Evolutionary conservation across 345 rosid genomes (phyloP).

Genomic region (Linum tenue): DNA sequence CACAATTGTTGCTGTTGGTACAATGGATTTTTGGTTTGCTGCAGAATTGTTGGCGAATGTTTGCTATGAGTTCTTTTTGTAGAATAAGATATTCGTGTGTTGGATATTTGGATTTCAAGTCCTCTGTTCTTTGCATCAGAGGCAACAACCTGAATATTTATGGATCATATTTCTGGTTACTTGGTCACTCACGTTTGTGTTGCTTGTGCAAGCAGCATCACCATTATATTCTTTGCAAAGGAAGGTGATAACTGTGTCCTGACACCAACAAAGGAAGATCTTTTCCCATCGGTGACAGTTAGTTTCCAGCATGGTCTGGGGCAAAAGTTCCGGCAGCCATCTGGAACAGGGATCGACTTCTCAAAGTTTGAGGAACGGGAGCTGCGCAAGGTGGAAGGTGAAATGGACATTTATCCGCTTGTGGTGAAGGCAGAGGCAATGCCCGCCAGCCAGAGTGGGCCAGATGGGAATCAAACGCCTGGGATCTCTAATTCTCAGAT

Average conservation of each 20-base stretch:
- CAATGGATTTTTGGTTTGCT: not conserved
- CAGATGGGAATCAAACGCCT: constrained; percentile 35
- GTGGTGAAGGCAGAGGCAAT: constrained; percentile 33
- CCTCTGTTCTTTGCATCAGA: too few relatives aligned
- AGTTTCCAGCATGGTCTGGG: constrained; percentile 35
- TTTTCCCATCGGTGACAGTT: constrained; percentile 19
- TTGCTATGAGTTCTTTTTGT: too few relatives aligned
- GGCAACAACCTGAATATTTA: too few relatives aligned
- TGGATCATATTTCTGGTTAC: too few relatives aligned
- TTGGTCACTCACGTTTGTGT: constrained; percentile 2
- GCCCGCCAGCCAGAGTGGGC: constrained; percentile 18
- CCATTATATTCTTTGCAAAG: constrained; percentile 36
- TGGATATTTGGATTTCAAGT: too few relatives aligned
- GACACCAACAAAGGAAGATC: constrained; percentile 22
- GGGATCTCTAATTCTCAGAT: constrained; percentile 25
- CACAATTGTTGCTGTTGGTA: not conserved
- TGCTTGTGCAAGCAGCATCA: constrained; percentile 22
- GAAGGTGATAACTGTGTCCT: constrained; percentile 34
- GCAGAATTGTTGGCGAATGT: not conserved
- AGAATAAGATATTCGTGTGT: too few relatives aligned
- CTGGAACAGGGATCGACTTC: constrained; percentile 39
- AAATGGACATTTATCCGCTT: constrained; percentile 28
- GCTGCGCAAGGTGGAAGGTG: constrained; percentile 23
- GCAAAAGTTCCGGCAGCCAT: constrained; percentile 34
- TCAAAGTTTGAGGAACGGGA: constrained; percentile 28